Conservation (phyloP, 805 yeast genomes). For the Lipomyces mesembrius region DNA sequence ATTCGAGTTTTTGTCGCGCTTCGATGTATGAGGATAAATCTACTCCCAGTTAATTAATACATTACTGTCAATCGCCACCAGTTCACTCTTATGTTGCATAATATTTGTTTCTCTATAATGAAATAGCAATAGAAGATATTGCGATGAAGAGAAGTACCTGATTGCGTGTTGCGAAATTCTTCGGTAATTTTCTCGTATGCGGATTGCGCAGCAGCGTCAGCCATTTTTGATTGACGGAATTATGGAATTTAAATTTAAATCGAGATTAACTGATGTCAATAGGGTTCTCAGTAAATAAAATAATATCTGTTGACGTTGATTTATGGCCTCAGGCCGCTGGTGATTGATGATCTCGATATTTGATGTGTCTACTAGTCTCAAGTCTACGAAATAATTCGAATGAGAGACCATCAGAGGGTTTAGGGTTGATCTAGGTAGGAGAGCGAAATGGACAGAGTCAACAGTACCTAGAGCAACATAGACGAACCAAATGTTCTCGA, state of each 20-base stretch:
- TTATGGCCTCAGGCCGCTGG: not conserved
- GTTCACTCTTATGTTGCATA: no score
- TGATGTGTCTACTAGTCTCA: no score
- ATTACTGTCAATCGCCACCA: no score
- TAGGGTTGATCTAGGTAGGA: no score
- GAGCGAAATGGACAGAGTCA: no score
- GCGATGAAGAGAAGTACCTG: conserved; percentile 20
- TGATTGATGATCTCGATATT: not conserved
- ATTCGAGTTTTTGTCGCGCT: conserved; percentile 84
- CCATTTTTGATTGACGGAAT: conserved; percentile 5
- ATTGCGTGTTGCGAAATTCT: conserved; percentile 31
- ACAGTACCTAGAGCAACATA: no score
- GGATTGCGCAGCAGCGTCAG: conserved; percentile 27
- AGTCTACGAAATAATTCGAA: no score
- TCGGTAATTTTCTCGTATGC: conserved; percentile 34
- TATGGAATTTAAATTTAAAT: not conserved
- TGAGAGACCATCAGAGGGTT: no score
- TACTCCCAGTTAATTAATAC: conserved; percentile 18
- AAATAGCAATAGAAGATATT: no score
- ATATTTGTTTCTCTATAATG: no score
- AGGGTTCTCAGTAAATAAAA: not conserved
- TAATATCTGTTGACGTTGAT: no score
- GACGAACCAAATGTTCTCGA: no score
- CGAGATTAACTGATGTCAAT: not conserved
- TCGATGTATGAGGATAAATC: conserved; percentile 57